A percentile compares a stretch with the other conserved stretches of the same genome.
These are phyloP conservation scores for Xylaria intraflava DNA, from an alignment of 495 filamentous ascomycete species.

Conservation along the genomic window DNA sequence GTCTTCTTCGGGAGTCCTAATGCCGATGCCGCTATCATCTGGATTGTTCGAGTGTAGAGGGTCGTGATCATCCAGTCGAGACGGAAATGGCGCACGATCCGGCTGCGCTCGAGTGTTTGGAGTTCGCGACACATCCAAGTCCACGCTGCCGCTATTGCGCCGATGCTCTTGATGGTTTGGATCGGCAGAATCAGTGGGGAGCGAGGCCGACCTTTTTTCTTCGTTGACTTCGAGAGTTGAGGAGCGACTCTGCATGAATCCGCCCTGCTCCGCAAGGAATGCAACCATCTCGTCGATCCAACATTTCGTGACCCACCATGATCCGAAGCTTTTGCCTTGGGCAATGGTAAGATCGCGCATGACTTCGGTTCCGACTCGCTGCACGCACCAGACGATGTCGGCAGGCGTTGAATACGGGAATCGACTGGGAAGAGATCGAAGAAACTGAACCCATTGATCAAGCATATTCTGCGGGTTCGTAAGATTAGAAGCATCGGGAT, in stretches of 20 bases:
- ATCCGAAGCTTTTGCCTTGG: constrained; percentile 78
- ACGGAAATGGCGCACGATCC: constrained; percentile 37
- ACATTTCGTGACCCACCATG: constrained; percentile 98
- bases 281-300: constrained; percentile 94
- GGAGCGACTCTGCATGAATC: constrained; percentile 63
- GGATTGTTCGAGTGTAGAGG: constrained; percentile 31
- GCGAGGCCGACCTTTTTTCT: constrained; percentile 23
- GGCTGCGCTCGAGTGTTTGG: constrained; percentile 38
- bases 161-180: constrained; percentile 31
- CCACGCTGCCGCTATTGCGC: constrained; percentile 40
- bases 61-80: constrained; percentile 24
- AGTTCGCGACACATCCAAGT: constrained; percentile 30
- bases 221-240: constrained; percentile 7
- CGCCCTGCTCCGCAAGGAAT: constrained; percentile 87
- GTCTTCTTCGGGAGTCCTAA: constrained; percentile 55
- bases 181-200: constrained; percentile 10
- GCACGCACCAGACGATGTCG: constrained; percentile 63
- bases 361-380: constrained; percentile 59
- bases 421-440: constrained; percentile 62
- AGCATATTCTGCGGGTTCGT: constrained; percentile 52
- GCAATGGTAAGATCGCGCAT: constrained; percentile 76
- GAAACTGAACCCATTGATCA: constrained; percentile 79
- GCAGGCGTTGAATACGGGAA: constrained; percentile 65
- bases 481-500: constrained; percentile 16
- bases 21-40: constrained; percentile 68